Conservation (phyloP, 306 rosid genomes). For the Trichosanthes truncata region DNA sequence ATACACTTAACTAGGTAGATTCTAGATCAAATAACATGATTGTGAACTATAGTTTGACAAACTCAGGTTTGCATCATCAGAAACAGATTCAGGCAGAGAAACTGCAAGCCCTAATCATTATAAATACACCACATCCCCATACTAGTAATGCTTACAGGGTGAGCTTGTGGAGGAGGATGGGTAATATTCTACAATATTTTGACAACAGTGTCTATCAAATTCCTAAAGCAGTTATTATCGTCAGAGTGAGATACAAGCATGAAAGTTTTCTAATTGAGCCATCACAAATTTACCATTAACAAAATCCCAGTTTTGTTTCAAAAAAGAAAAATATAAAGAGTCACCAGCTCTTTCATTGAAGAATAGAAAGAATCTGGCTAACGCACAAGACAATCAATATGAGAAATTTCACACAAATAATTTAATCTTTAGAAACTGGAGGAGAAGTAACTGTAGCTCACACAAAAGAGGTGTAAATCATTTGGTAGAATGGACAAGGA, state of each 20-base stretch:
- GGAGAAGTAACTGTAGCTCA: background rate
- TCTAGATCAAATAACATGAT: background rate
- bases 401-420: background rate
- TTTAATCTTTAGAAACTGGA: background rate
- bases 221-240: background rate
- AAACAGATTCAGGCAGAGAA: background rate
- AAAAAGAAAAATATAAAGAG: background rate
- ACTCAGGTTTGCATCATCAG: background rate
- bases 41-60: background rate
- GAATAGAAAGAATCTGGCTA: background rate
- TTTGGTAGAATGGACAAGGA: background rate
- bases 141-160: background rate
- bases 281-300: background rate
- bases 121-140: background rate
- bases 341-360: background rate
- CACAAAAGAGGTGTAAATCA: background rate
- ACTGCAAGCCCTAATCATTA: background rate
- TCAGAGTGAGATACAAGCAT: background rate
- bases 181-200: background rate
- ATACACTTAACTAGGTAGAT: background rate
- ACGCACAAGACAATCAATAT: background rate
- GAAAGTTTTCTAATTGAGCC: background rate
- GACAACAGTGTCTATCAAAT: background rate
- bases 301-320: background rate
- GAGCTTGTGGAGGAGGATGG: background rate